These are phyloP conservation scores for Neoboletus brunneissimus DNA, from an alignment of 768 basidiomycete genomes.

Conservation along the genomic window DNA sequence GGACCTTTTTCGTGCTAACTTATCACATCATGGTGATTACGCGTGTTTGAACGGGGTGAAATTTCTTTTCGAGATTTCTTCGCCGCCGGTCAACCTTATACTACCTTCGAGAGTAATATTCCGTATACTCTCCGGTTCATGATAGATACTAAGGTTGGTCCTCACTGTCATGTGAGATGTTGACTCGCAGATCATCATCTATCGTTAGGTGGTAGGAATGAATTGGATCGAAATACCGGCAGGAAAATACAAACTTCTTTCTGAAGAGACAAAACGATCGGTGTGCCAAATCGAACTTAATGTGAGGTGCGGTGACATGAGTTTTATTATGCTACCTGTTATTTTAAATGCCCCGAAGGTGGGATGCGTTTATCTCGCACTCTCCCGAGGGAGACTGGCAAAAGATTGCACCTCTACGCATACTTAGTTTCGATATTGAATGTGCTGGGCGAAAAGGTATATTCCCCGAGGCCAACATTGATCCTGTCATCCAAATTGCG, in stretches of 20 bases:
- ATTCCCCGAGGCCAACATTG: conserved; percentile 86
- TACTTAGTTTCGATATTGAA: conserved; percentile 98
- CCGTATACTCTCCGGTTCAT: conserved; percentile 90
- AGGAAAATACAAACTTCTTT: conserved; percentile 70
- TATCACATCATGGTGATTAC: conserved; percentile 35
- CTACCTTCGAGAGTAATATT: conserved; percentile 94
- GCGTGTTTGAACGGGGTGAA: conserved; percentile 73
- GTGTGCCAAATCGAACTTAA: conserved; percentile 87
- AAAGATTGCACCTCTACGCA: conserved; percentile 86
- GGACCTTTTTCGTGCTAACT: conserved; percentile 10
- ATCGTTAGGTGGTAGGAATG: conserved; percentile 86
- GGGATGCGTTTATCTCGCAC: conserved; percentile 84
- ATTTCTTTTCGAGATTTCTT: conserved; percentile 63
- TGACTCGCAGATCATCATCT: not conserved
- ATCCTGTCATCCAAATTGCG: conserved; percentile 98
- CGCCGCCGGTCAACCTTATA: conserved; percentile 40
- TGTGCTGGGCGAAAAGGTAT: conserved; percentile 97
- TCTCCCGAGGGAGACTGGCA: conserved; percentile 91
- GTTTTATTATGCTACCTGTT: not conserved
- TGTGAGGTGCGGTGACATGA: conserved; percentile 51
- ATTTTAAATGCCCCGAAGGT: conserved; percentile 45
- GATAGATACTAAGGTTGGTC: conserved; percentile 87
- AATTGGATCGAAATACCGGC: conserved; percentile 96
- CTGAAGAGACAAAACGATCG: conserved; percentile 59
- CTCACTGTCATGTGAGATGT: not conserved